These are phyloP conservation scores for Strigomonas oncopelti DNA, from an alignment of 208 protist genomes.

Conservation along the genomic window DNA sequence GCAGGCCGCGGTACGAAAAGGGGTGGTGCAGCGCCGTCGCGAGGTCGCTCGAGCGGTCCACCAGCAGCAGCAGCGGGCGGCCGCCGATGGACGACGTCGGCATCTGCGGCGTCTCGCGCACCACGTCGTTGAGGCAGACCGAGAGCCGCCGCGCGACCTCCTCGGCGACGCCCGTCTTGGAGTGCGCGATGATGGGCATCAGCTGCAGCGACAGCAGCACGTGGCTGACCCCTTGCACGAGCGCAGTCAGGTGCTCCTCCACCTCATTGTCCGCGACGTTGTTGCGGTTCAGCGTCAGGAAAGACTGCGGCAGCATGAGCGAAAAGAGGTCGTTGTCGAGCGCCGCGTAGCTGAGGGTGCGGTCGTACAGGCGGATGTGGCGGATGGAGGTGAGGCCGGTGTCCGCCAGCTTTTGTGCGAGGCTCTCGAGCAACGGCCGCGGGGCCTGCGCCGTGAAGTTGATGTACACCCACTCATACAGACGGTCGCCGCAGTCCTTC, in stretches of 20 bases:
- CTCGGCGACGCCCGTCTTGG: conserved; percentile 69
- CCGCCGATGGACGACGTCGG: conserved; percentile 43
- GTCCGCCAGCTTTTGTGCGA: conserved; percentile 57
- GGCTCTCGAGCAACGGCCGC: conserved; percentile 56
- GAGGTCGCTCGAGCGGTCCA: conserved; percentile 78
- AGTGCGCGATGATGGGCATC: conserved; percentile 81
- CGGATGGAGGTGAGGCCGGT: conserved; percentile 55
- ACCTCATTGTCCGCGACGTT: conserved; percentile 63
- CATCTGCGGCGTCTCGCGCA: conserved; percentile 70
- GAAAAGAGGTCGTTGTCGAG: conserved; percentile 84
- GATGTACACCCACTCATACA: conserved; percentile 88
- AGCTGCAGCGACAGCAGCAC: conserved; percentile 78
- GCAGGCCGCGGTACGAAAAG: conserved; percentile 84
- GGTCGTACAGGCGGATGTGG: conserved; percentile 83
- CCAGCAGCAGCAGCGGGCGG: conserved; percentile 78
- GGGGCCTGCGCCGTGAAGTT: conserved; percentile 84
- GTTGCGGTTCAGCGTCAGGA: conserved; percentile 64
- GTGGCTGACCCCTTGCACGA: conserved; percentile 77
- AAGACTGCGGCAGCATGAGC: conserved; percentile 74
- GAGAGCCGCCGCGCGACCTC: conserved; percentile 74
- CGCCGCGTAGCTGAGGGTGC: conserved; percentile 81
- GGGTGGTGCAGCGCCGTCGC: conserved; percentile 83
- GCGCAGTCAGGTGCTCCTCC: conserved; percentile 60
- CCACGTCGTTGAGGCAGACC: conserved; percentile 58
- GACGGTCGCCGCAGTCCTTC: conserved; percentile 56